Evolutionary conservation across 306 rosid genomes (phyloP), one percentile per base, ranked within the genome.

Genomic region (Canavalia gladiata): DNA sequence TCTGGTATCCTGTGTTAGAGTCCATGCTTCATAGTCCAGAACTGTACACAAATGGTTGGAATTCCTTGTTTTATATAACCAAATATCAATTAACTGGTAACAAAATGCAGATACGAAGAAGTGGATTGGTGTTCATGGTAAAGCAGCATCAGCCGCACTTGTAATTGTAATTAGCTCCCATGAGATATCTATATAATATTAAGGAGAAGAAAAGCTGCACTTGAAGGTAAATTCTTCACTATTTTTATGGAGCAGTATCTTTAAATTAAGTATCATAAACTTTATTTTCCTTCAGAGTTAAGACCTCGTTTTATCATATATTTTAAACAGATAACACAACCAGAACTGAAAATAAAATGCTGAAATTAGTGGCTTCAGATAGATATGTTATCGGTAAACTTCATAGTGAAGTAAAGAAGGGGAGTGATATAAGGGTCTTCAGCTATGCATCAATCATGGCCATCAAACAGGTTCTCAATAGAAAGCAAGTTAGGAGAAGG

Each of bases 401-500:
- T 28, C 70, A 56, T 9, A 71, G n/a, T 71, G 49, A 75, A 43
- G 50, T 58, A 9, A 80, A 43, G 54, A 62, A 8, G 33, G 78
- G 70, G 58, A 29, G 13, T 42, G 75, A 75, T 34, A 28, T 75
- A 75, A 69, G 62, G 25, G 62, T 37, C 4, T 64, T 58, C 56
- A 34, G 46, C 57, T 80, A 80, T 30, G 51, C 50, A 8, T 84
- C 84, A 42, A 35, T 82, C 30, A 35, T 68, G 39, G 41, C 41
- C 41, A 64, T 35, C 85, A 47, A 46, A 39, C 11, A 50, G 34
- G 13, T 76, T 82, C 68, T 39, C 60, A 28, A 8, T 1, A 8
- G 68, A 70, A 72, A 84, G 69, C 78, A 39, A 64, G 49, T 37
- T 64, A 64, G 70, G 49, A 39, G 31, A 64, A 64, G 47, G 70